phyloP scores from a whole-genome alignment of 495 filamentous ascomycete genomes.

The Neurospora sublineolata region DNA sequence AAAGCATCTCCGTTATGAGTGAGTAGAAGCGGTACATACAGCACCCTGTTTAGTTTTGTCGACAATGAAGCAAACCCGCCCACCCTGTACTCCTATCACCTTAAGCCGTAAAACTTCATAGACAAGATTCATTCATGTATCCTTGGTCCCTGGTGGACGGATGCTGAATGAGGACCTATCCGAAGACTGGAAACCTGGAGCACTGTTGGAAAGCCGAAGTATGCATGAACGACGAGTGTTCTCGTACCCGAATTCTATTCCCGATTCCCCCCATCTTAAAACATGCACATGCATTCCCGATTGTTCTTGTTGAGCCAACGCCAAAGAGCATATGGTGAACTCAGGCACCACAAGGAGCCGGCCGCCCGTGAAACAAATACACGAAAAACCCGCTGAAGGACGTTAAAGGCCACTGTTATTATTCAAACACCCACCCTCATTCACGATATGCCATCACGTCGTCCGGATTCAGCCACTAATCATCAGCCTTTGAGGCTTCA shows the following conservation, averaged over 20 bases:
- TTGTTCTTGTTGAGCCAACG: background rate
- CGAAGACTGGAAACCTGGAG: background rate
- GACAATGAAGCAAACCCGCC: background rate
- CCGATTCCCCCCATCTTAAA: background rate
- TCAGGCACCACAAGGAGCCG: background rate
- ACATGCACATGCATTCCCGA: background rate
- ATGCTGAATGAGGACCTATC: background rate
- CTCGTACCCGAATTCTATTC: background rate
- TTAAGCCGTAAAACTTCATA: background rate
- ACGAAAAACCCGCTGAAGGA: background rate
- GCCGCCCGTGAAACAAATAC: background rate
- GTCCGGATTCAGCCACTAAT: background rate
- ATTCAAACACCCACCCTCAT: background rate
- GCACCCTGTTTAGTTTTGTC: background rate
- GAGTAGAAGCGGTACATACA: background rate
- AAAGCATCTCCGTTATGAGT: too few species aligned
- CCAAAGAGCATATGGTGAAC: background rate
- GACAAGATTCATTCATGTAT: background rate
- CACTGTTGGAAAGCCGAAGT: background rate
- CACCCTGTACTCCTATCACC: background rate
- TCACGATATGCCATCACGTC: background rate
- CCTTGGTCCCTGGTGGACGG: background rate
- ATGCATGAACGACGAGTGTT: background rate
- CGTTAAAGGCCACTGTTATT: background rate
- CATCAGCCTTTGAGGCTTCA: constrained; percentile 1